Conservation (phyloP, 2,329 filamentous ascomycete species). For the Aureobasidium pullulans region DNA sequence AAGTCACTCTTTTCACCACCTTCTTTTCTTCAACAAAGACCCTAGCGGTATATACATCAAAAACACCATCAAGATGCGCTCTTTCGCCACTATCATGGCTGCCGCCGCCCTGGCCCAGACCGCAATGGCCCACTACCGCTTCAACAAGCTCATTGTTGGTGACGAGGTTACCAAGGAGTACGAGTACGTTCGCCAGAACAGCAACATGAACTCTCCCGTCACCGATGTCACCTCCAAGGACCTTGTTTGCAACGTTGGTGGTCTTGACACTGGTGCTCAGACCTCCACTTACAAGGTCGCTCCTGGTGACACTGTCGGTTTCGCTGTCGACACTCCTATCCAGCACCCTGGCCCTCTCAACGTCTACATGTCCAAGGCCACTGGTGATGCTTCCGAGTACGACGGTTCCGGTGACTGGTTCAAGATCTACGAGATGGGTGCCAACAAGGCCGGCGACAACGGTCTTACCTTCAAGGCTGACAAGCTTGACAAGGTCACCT, state of each 20-base stretch:
- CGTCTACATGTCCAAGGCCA: slow-evolving; percentile 27
- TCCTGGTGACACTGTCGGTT: slow-evolving; percentile 17
- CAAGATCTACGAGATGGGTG: slow-evolving; percentile 35
- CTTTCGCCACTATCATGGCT: slow-evolving; percentile 25
- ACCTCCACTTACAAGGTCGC: slow-evolving; percentile 13
- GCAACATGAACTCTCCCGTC: slow-evolving; percentile 29
- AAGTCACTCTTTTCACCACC: not conserved
- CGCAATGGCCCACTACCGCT: slow-evolving; percentile 23
- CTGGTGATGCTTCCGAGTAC: slow-evolving; percentile 39
- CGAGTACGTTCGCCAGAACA: slow-evolving; percentile 42
- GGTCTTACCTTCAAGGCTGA: slow-evolving; percentile 41
- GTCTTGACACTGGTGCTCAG: slow-evolving; percentile 24
- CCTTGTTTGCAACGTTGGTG: slow-evolving; percentile 31
- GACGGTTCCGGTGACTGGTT: slow-evolving; percentile 40
- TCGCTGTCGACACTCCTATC: slow-evolving; percentile 19
- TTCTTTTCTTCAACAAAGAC: slow-evolving; percentile 17
- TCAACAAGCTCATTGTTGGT: slow-evolving; percentile 34
- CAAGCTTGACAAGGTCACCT: slow-evolving; percentile 24
- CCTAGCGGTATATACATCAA: slow-evolving; percentile 4
- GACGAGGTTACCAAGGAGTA: slow-evolving; percentile 37
- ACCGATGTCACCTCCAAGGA: slow-evolving; percentile 27
- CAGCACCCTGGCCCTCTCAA: slow-evolving; percentile 20
- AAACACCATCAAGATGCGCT: slow-evolving; percentile 27
- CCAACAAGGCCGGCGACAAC: slow-evolving; percentile 36
- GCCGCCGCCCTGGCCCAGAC: slow-evolving; percentile 25